Base-by-base conservation (phyloP, 1,284 basidiomycete species). In the Cystobasidium sp. region DNA sequence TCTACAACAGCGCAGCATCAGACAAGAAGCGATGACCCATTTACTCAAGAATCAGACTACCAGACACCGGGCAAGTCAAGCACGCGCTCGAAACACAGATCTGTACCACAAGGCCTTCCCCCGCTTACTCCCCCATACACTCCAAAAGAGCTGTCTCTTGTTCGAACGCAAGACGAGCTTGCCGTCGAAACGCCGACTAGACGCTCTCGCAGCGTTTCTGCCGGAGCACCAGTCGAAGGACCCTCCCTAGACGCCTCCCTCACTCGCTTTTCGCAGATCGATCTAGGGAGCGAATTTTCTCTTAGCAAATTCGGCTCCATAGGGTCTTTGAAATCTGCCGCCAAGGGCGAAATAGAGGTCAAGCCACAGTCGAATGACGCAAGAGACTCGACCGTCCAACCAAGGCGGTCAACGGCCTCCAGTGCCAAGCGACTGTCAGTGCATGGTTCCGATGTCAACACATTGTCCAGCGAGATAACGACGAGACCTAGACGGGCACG, bases 241-340 rank as follows among this genome's bases (percentile, higher is more conserved):
- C 61, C 61, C 9, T 43, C 44, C 20, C 68, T 71, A 16, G 68
- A 71, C 22, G 59, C 56, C 7, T 18, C 58, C 41, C 47, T 71
- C 18, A 71, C 68, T 20, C 68, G 68, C n/a, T 71, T 71, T 44
- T 71, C 68, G n/a, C n/a, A 56, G 12, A 62, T 71, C 14, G 68
- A 71, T 71, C 59, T 71, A 7, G 68, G 55, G 3, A 71, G 68
- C 49, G 68, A 71, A 47, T 55, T 71, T n/a, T 39, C 52, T 46
- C 43, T 63, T 3, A 49, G 56, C 20, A 62, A 52, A 22, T 71
- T 71, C 24, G 68, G 68, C 58, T 62, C 68, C 5, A n/a, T 16
- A 7, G 41, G 24, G 6, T 43, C 68, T 6, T 18, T n/a, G 62
- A 47, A 47, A 14, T 43, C 20, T 39, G 24, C 41, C 39, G 56